These are phyloP conservation scores for Aschersonia sp. DNA, from an alignment of 2,329 filamentous ascomycete genomes.

Conservation along the genomic window DNA sequence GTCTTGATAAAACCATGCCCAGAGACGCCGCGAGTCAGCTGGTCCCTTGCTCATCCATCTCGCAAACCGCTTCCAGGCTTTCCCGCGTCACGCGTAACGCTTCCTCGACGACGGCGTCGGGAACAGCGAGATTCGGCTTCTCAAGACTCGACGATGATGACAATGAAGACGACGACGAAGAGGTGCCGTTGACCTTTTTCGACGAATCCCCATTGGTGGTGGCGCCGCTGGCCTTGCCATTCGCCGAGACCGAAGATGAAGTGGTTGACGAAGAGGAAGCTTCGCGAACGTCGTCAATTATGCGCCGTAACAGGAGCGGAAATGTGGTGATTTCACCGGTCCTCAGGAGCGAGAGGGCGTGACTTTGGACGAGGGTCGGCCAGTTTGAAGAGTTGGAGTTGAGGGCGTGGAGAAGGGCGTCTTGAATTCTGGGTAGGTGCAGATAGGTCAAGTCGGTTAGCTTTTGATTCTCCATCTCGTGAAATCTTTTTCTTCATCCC, in stretches of 20 bases:
- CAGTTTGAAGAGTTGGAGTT: slow-evolving; percentile 46
- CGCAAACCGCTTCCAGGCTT: slow-evolving; percentile 36
- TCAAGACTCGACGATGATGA: slow-evolving; percentile 7
- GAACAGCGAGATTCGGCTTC: slow-evolving; percentile 35
- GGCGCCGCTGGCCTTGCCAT: slow-evolving; percentile 15
- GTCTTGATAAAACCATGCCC: too few relatives aligned
- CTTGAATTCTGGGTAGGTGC: slow-evolving; percentile 38
- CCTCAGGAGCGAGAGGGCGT: slow-evolving; percentile 46
- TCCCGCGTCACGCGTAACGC: slow-evolving; percentile 45
- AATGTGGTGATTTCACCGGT: slow-evolving; percentile 45
- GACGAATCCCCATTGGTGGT: slow-evolving; percentile 14
- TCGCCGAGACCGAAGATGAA: slow-evolving; percentile 13
- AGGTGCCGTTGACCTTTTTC: slow-evolving; percentile 13
- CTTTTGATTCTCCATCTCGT: background rate
- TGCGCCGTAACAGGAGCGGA: slow-evolving; percentile 43
- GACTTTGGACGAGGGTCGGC: slow-evolving; percentile 44
- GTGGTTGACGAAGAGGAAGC: slow-evolving; percentile 20
- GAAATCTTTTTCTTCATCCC: background rate
- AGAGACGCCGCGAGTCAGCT: slow-evolving; percentile 2
- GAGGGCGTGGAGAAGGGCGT: slow-evolving; percentile 46
- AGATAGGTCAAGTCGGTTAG: background rate
- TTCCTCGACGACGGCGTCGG: slow-evolving; percentile 44
- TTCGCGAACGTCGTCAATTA: slow-evolving; percentile 46
- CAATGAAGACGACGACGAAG: slow-evolving; percentile 2
- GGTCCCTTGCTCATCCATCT: slow-evolving; percentile 17